These are phyloP conservation scores for Maudiozyma barnettii DNA, from an alignment of 805 yeast species.

Conservation along the genomic window DNA sequence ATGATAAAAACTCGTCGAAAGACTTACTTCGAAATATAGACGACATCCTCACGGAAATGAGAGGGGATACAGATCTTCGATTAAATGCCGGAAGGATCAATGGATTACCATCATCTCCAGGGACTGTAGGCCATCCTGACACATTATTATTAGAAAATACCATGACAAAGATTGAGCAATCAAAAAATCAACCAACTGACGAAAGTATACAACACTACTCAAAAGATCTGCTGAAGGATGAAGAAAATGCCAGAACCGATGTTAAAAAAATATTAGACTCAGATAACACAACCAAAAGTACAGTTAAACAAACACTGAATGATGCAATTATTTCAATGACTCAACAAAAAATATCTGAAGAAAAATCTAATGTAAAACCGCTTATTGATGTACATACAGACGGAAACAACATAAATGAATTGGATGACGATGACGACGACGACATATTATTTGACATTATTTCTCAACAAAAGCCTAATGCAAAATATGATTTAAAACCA, in stretches of 20 bases:
- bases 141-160: not conserved
- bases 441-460: not conserved
- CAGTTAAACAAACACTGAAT: too few relatives aligned
- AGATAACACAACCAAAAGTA: too few relatives aligned
- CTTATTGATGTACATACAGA: not conserved
- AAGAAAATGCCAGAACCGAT: too few relatives aligned
- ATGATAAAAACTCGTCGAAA: not conserved
- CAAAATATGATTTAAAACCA: not conserved
- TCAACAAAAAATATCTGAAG: not conserved
- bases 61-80: constrained; percentile 12
- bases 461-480: not conserved
- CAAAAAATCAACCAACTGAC: not conserved
- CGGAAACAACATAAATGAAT: not conserved
- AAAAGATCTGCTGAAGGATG: too few relatives aligned
- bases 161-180: not conserved
- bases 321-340: not conserved
- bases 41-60: constrained; percentile 24
- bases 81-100: constrained; percentile 4
- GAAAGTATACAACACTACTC: not conserved
- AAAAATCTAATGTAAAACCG: not conserved
- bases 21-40: constrained; percentile 22
- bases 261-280: too few relatives aligned
- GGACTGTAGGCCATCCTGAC: not conserved
- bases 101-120: constrained; percentile 17
- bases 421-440: not conserved